Percentiles rank a stretch among this genome's conserved stretches.
phyloP scores from a whole-genome alignment of 345 rosid species.

The Atalantia buxifolia region DNA sequence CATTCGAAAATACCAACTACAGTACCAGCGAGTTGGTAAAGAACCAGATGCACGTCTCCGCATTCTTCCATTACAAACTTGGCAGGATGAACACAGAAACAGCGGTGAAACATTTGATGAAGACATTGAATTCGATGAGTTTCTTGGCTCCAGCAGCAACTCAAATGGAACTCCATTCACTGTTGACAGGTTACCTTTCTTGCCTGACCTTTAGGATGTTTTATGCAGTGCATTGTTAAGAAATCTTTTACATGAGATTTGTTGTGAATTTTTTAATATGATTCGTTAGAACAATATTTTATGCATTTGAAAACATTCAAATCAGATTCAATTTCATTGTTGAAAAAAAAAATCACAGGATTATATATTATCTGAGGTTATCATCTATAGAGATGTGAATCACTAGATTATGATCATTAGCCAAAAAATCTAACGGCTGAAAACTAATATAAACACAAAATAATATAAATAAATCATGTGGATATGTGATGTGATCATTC shows the following conservation, averaged over 20 bases:
- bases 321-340: not conserved
- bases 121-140: constrained; percentile 28
- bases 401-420: not conserved
- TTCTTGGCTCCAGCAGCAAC: constrained; percentile 10
- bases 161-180: constrained; percentile 36
- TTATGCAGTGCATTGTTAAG: not conserved
- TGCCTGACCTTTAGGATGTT: constrained; percentile 32
- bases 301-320: not conserved
- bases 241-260: not conserved
- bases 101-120: constrained; percentile 23
- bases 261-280: not conserved
- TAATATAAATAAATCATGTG: too few species aligned
- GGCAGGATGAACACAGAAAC: constrained; percentile 17
- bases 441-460: too few species aligned
- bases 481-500: too few species aligned
- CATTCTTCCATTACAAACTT: constrained; percentile 53
- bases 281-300: not conserved
- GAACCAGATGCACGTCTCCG: constrained; percentile 46
- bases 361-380: not conserved
- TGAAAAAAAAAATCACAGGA: not conserved
- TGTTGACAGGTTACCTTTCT: constrained; percentile 51
- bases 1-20: constrained; percentile 51
- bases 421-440: too few species aligned
- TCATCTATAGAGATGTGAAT: not conserved
- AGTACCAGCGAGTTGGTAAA: constrained; percentile 47